Conservation (phyloP, 495 filamentous ascomycete species). For the Aspergillus sclerotioniger region DNA sequence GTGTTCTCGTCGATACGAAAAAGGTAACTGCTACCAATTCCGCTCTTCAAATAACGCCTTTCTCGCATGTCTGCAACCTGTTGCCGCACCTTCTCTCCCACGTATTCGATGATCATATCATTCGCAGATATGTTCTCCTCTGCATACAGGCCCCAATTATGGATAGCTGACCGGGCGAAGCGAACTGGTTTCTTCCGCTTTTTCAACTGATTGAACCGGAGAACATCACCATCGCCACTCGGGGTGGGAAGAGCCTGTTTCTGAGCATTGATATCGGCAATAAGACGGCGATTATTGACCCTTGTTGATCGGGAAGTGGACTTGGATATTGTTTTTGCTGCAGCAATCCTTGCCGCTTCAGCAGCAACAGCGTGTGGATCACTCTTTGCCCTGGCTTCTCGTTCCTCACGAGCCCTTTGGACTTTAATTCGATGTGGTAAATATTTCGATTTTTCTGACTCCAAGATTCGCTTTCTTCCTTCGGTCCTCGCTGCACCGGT, state of each 20-base stretch:
- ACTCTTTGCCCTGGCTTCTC: conserved; percentile 74
- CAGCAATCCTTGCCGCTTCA: conserved; percentile 69
- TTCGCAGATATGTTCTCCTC: conserved; percentile 96
- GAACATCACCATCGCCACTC: conserved; percentile 75
- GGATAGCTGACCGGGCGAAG: conserved; percentile 95
- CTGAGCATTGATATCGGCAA: conserved; percentile 91
- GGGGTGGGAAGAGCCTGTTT: conserved; percentile 73
- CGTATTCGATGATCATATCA: conserved; percentile 99
- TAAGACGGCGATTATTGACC: conserved; percentile 89
- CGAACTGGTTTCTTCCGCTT: conserved; percentile 99
- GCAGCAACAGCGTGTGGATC: conserved; percentile 63
- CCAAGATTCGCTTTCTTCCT: conserved; percentile 88
- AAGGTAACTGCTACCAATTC: conserved; percentile 94
- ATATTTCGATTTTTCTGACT: conserved; percentile 97
- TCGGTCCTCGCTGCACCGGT: conserved; percentile 88
- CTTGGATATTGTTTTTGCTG: conserved; percentile 75
- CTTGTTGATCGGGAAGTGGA: conserved; percentile 82
- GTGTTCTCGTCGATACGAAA: conserved; percentile 98
- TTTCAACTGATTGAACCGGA: conserved; percentile 98
- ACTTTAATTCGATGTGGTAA: conserved; percentile 96
- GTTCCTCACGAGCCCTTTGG: conserved; percentile 82
- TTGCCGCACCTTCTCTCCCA: conserved; percentile 95
- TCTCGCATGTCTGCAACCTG: conserved; percentile 95
- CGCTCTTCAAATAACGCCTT: conserved; percentile 86
- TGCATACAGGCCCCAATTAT: conserved; percentile 97